These are phyloP conservation scores for Lachancea mirantina DNA, from an alignment of 805 yeast species.

Conservation along the genomic window DNA sequence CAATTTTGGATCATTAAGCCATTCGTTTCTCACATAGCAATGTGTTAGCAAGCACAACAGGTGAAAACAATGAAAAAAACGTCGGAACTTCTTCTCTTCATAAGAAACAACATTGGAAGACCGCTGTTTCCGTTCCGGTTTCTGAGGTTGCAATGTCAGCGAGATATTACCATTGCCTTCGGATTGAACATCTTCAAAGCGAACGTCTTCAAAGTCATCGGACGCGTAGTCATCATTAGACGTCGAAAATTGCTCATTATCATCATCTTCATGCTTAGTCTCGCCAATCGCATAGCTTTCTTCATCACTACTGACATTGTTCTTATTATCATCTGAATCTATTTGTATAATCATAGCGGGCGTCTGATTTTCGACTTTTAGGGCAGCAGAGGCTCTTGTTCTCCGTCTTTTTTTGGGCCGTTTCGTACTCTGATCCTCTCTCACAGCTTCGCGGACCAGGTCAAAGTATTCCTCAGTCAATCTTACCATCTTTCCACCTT, in stretches of 20 bases:
- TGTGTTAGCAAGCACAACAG: conserved; percentile 56
- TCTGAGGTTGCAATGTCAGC: conserved; percentile 17
- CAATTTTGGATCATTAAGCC: conserved; percentile 54
- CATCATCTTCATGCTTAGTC: conserved; percentile 8
- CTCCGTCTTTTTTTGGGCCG: conserved; percentile 13
- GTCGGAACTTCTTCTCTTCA: conserved; percentile 51
- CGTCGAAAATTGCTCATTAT: conserved; percentile 15
- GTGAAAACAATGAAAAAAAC: conserved; percentile 49
- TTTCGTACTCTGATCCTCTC: conserved; percentile 19
- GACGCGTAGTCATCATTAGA: conserved; percentile 22
- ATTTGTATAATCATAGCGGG: neutral
- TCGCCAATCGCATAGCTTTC: neutral
- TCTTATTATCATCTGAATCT: neutral
- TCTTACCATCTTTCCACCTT: conserved; percentile 6
- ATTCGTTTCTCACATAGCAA: conserved; percentile 60
- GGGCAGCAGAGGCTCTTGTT: conserved; percentile 20
- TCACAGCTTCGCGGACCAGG: conserved; percentile 23
- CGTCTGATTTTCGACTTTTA: neutral
- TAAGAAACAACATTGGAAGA: conserved; percentile 36
- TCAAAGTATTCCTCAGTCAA: conserved; percentile 29
- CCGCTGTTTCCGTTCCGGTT: conserved; percentile 11
- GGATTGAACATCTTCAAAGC: conserved; percentile 11
- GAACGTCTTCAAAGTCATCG: conserved; percentile 20
- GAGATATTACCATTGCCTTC: conserved; percentile 23
- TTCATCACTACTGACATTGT: neutral